Percentiles rank a stretch among this genome's conserved stretches.
These are phyloP conservation scores for Solanum chaucha DNA, from an alignment of 257 asterid species.

Conservation along the genomic window DNA sequence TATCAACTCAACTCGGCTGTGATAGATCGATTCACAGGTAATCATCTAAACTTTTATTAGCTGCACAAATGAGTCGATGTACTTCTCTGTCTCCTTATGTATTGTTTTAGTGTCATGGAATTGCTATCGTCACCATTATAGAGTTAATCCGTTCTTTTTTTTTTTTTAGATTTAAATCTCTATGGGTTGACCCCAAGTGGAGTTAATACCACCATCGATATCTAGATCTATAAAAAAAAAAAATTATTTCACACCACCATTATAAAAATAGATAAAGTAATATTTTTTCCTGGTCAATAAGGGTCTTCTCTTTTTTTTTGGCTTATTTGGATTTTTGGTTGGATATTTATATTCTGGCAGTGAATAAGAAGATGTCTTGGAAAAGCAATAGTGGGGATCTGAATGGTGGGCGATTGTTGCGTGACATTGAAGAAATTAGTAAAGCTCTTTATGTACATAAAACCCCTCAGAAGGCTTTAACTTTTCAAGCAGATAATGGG, in stretches of 20 bases:
- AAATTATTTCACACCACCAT: background rate
- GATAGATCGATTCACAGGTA: too few species aligned
- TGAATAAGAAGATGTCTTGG: constrained; percentile 17
- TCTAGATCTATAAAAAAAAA: too few species aligned
- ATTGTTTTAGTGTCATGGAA: too few species aligned
- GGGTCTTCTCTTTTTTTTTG: background rate
- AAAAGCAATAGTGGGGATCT: constrained; percentile 28
- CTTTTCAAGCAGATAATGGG: constrained; percentile 17
- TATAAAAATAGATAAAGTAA: background rate
- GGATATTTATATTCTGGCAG: constrained; percentile 4
- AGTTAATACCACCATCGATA: too few species aligned
- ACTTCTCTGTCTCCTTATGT: too few species aligned
- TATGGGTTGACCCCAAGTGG: too few species aligned
- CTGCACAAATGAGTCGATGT: too few species aligned
- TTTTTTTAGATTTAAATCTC: too few species aligned
- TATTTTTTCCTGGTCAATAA: background rate
- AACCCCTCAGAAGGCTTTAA: constrained; percentile 27
- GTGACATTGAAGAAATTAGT: constrained; percentile 76
- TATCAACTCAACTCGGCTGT: too few species aligned
- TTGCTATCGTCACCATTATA: too few species aligned
- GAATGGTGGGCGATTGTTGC: constrained; percentile 45
- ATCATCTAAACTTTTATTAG: too few species aligned
- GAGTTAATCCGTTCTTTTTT: too few species aligned
- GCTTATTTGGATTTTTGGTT: background rate
- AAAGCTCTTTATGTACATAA: constrained; percentile 60